Conservation (phyloP, 352 stramenopile species). For the Pythium sp. region DNA sequence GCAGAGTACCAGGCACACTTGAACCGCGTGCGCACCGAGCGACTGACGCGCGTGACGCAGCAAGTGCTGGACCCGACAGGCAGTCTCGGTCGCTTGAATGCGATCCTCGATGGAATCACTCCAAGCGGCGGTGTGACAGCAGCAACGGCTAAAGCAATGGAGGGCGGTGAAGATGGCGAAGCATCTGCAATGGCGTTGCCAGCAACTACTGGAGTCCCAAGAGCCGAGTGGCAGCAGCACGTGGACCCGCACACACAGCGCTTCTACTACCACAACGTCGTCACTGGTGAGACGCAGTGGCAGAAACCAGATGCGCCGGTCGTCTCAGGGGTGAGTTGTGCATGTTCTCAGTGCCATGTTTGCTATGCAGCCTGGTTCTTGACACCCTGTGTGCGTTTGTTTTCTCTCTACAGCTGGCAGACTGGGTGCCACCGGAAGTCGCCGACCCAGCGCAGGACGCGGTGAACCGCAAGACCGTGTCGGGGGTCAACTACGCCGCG, state of each 20-base stretch:
- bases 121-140: conserved; percentile 13
- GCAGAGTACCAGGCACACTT: conserved; percentile 73
- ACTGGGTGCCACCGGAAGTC: conserved; percentile 72
- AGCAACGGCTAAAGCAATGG: not conserved
- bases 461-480: conserved; percentile 36
- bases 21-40: conserved; percentile 47
- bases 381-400: not conserved
- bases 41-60: conserved; percentile 50
- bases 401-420: conserved; percentile 43
- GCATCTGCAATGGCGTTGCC: not conserved
- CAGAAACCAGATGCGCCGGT: conserved; percentile 64
- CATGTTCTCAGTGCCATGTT: not conserved
- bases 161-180: conserved; percentile 6
- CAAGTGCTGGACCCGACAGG: conserved; percentile 67
- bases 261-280: conserved; percentile 85
- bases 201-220: conserved; percentile 11
- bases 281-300: conserved; percentile 79
- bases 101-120: conserved; percentile 65
- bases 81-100: conserved; percentile 67
- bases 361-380: not conserved
- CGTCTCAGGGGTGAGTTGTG: conserved; percentile 59
- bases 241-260: conserved; percentile 74
- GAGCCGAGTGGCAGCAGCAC: conserved; percentile 81
- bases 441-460: conserved; percentile 21
- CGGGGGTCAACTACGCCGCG: conserved; percentile 61